phyloP scores from a whole-genome alignment of 208 protist genomes.

The Trichomonas vaginalis region DNA sequence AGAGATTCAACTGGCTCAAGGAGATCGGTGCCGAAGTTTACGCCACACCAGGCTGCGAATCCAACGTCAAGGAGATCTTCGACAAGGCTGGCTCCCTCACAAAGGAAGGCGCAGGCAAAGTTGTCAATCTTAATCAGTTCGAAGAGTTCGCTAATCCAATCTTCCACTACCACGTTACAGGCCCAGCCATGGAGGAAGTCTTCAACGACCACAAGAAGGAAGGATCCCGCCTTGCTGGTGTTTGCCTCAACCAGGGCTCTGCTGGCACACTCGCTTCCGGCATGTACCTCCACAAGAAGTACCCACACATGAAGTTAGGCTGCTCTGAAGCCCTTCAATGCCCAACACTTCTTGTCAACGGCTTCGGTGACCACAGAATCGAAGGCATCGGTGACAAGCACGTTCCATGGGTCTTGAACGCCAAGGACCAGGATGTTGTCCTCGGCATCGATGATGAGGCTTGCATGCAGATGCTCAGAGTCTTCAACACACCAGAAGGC shows the following conservation, averaged over 20 bases:
- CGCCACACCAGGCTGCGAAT: not conserved
- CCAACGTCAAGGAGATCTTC: not conserved
- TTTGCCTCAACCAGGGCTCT: not conserved
- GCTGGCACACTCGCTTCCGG: not conserved
- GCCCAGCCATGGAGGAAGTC: not conserved
- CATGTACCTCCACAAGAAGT: constrained; percentile 10
- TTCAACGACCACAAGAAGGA: not conserved
- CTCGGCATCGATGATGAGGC: not conserved
- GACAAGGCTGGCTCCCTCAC: not conserved
- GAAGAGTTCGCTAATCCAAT: not conserved
- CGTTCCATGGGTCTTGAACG: not conserved
- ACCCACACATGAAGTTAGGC: not conserved
- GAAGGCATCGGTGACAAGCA: not conserved
- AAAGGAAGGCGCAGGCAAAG: not conserved
- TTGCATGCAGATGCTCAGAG: not conserved
- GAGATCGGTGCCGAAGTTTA: not conserved
- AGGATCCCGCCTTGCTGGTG: not conserved
- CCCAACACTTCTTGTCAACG: not conserved
- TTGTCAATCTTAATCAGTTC: not conserved
- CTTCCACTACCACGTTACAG: not conserved
- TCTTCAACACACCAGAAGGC: constrained; percentile 3
- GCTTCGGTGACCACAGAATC: not conserved
- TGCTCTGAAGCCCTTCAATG: not conserved
- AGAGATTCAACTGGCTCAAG: not conserved
- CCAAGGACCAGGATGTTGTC: not conserved